Evolutionary conservation across 2,329 filamentous ascomycete species (phyloP).

Genomic region (Rosellinia necatrix): DNA sequence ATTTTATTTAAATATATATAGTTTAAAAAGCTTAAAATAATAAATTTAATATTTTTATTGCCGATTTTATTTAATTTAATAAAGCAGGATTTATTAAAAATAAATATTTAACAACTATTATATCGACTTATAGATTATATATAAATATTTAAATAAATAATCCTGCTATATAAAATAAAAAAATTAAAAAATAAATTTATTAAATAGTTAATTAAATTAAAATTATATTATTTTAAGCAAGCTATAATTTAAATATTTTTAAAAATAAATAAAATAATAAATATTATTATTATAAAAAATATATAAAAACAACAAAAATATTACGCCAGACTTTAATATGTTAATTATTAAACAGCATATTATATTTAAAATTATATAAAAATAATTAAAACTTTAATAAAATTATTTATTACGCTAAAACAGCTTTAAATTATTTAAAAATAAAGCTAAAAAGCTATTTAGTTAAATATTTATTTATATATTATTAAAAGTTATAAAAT

Average conservation of each 20-base stretch:
- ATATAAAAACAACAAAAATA: neutral
- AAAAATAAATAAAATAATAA: neutral
- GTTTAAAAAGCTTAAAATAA: neutral
- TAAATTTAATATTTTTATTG: neutral
- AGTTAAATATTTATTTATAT: no score
- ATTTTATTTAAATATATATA: neutral
- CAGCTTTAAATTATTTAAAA: neutral
- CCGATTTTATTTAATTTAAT: neutral
- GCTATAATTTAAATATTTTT: neutral
- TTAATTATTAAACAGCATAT: neutral
- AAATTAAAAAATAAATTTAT: neutral
- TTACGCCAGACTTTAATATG: neutral
- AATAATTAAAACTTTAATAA: neutral
- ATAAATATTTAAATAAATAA: neutral
- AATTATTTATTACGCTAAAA: neutral
- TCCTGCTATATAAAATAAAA: neutral
- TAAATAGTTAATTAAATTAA: neutral
- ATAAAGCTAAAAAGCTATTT: no score
- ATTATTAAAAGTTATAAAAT: no score
- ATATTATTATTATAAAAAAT: neutral
- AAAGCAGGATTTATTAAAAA: neutral
- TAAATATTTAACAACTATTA: neutral
- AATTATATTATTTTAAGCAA: neutral
- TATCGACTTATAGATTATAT: neutral
- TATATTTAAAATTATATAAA: neutral